A percentile compares a stretch with the other conserved stretches of the same genome.
phyloP scores from a whole-genome alignment of 139 green algal genomes.

The Chlorella sp. region DNA sequence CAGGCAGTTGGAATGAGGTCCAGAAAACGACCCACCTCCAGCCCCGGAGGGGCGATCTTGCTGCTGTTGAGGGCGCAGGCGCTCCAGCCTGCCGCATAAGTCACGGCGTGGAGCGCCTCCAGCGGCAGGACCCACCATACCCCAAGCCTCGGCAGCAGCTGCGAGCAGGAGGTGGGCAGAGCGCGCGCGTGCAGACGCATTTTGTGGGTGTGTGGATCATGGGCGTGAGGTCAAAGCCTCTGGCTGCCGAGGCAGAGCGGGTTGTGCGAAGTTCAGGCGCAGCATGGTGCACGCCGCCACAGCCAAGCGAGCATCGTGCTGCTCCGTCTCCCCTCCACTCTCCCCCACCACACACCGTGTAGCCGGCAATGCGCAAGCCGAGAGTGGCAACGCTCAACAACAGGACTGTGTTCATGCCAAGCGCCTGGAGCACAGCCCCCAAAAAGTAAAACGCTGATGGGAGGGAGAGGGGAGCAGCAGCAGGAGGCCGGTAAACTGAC shows the following conservation, averaged over 20 bases:
- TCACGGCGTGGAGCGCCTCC: slow-evolving; percentile 32
- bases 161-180: not conserved
- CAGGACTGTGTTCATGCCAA: slow-evolving; percentile 32
- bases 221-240: too few relatives aligned
- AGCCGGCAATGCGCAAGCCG: slow-evolving; percentile 12
- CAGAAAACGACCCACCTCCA: slow-evolving; percentile 12
- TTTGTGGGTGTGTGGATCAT: too few relatives aligned
- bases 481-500: too few relatives aligned
- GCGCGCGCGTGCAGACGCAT: too few relatives aligned
- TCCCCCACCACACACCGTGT: not conserved
- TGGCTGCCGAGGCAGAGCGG: too few relatives aligned
- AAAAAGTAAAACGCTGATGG: too few relatives aligned
- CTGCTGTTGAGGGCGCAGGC: slow-evolving; percentile 29
- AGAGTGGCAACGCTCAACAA: not conserved
- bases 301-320: too few relatives aligned
- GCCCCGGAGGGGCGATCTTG: slow-evolving; percentile 36
- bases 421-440: slow-evolving; percentile 1
- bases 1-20: not conserved
- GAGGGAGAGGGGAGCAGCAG: too few relatives aligned
- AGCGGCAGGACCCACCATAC: slow-evolving; percentile 14
- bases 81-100: slow-evolving; percentile 28
- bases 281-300: too few relatives aligned
- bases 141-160: slow-evolving; percentile 15
- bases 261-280: too few relatives aligned
- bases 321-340: too few relatives aligned